Percentiles rank a stretch among this genome's conserved stretches.
Evolutionary conservation across 306 rosid genomes (phyloP).

Genomic region (Begonia peltatifolia): DNA sequence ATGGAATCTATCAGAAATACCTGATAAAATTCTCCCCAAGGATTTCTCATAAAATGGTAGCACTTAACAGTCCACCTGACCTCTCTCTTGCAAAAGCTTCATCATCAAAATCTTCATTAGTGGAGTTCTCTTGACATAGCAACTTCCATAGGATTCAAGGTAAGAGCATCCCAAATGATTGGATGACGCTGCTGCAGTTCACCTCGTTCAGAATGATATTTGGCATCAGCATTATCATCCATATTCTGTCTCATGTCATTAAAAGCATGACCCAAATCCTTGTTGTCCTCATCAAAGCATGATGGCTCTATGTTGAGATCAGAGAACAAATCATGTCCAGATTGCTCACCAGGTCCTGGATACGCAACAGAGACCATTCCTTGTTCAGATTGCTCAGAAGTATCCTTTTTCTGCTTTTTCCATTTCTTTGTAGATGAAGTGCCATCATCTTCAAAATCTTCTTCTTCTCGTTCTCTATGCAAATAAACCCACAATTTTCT

Average conservation of each 20-base stretch:
- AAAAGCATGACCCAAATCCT: conserved; percentile 26
- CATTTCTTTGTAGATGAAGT: conserved; percentile 98
- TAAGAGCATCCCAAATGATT: conserved; percentile 54
- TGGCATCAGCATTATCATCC: conserved; percentile 35
- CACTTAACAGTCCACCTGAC: conserved; percentile 53
- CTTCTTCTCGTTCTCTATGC: conserved; percentile 98
- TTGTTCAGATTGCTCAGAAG: conserved; percentile 65
- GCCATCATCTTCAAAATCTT: conserved; percentile 98
- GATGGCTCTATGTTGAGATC: conserved; percentile 87
- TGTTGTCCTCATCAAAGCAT: conserved; percentile 49
- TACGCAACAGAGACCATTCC: conserved; percentile 66
- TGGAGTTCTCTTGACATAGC: conserved; percentile 88
- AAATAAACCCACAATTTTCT: conserved; percentile 96
- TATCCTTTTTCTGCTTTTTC: conserved; percentile 96
- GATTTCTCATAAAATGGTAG: conserved; percentile 46
- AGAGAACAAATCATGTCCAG: conserved; percentile 62
- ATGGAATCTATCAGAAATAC: neutral
- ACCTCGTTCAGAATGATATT: conserved; percentile 43
- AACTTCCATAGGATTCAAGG: conserved; percentile 34
- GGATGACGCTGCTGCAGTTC: conserved; percentile 32
- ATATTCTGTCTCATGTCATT: conserved; percentile 34
- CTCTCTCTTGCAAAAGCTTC: conserved; percentile 68
- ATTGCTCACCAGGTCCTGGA: conserved; percentile 50
- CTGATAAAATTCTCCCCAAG: conserved; percentile 40
- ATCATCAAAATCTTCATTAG: conserved; percentile 82